Evolutionary conservation across 371 early-diverging fungal species (phyloP).

Genomic region (Catenaria anguillulae): DNA sequence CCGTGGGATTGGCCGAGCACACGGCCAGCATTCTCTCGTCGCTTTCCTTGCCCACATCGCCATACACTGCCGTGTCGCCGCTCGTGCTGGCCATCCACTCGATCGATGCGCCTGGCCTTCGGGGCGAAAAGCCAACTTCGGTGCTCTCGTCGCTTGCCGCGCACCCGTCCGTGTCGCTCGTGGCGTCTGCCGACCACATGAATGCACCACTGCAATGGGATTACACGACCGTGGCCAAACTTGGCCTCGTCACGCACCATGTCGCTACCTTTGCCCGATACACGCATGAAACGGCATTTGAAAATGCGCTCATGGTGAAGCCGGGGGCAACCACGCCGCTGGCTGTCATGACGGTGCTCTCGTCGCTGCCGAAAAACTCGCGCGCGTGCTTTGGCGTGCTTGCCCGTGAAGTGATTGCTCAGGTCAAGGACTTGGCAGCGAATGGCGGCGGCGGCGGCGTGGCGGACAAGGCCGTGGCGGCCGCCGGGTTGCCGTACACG

Average conservation of each 20-base stretch:
- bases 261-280: constrained; percentile 72
- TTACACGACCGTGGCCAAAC: constrained; percentile 41
- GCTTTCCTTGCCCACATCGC: constrained; percentile 32
- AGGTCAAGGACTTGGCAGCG: constrained; percentile 25
- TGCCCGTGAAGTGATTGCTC: constrained; percentile 33
- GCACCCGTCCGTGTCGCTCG: constrained; percentile 48
- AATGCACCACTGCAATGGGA: constrained; percentile 81
- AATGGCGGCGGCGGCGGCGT: too few species aligned
- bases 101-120: constrained; percentile 72
- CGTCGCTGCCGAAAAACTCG: constrained; percentile 58
- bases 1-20: constrained; percentile 41
- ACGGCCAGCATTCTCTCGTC: constrained; percentile 42
- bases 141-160: constrained; percentile 50
- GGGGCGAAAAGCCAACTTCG: constrained; percentile 46
- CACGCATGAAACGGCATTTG: constrained; percentile 61
- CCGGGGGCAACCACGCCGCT: constrained; percentile 21
- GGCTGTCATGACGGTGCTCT: constrained; percentile 19
- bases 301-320: constrained; percentile 52
- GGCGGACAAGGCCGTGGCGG: constrained; percentile 6
- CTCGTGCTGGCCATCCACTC: constrained; percentile 74
- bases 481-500: not conserved
- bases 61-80: constrained; percentile 3
- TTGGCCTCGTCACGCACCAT: constrained; percentile 80
- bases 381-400: constrained; percentile 59
- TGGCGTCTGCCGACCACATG: constrained; percentile 81